phyloP scores from a whole-genome alignment of 2,329 filamentous ascomycete genomes.

The Sporothrix humicola region DNA sequence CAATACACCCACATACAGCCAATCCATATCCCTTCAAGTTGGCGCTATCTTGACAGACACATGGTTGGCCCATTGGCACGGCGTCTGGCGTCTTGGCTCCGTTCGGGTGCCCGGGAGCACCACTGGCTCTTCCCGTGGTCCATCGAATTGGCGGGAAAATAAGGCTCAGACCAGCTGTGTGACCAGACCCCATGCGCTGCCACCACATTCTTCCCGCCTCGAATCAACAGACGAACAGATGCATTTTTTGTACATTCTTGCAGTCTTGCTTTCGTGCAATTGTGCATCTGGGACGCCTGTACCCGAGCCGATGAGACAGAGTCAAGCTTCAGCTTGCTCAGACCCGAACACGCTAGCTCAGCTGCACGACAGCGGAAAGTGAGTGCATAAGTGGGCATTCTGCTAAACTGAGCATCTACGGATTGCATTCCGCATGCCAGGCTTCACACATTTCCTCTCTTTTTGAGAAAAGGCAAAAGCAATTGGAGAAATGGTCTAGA shows the following conservation, averaged over 20 bases:
- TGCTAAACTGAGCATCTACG: not conserved
- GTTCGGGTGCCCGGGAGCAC: conserved; percentile 19
- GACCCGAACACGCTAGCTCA: not conserved
- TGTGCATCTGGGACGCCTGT: not conserved
- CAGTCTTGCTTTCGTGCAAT: not conserved
- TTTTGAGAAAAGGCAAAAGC: not conserved
- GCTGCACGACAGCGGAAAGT: not conserved
- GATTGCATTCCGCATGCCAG: not conserved
- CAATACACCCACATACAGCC: not conserved
- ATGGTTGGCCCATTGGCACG: conserved; percentile 16
- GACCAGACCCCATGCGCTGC: not conserved
- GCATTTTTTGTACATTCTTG: not conserved
- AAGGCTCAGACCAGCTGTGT: conserved; percentile 14
- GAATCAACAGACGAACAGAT: conserved; percentile 10
- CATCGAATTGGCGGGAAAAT: not conserved
- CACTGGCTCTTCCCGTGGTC: conserved; percentile 23
- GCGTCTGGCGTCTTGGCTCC: conserved; percentile 11
- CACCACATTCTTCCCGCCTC: not conserved
- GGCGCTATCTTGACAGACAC: conserved; percentile 1
- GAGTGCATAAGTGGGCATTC: not conserved
- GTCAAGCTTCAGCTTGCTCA: no score
- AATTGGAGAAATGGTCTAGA: conserved; percentile 1
- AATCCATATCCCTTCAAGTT: not conserved
- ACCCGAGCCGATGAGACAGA: no score
- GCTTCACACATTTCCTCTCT: not conserved